A percentile compares a stretch with the other conserved stretches of the same genome.
Evolutionary conservation across 352 stramenopile species (phyloP).

Genomic region (Phytophthora podocarpi): DNA sequence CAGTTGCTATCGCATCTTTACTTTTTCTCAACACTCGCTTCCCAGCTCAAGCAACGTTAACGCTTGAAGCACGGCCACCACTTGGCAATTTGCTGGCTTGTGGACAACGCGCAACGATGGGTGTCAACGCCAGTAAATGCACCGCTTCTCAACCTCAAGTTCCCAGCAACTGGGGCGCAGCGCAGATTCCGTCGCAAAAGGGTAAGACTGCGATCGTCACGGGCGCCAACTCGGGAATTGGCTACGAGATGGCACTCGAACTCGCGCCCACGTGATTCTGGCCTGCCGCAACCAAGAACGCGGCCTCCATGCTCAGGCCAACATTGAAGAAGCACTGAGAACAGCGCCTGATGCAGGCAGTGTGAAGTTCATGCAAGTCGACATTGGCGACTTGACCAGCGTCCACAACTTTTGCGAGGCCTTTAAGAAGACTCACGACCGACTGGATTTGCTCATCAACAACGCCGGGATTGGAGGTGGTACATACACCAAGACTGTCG

Average conservation of each 20-base stretch:
- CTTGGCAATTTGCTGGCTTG: too few relatives aligned
- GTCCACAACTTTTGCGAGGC: constrained; percentile 45
- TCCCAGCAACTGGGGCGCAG: constrained; percentile 21
- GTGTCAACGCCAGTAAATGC: too few relatives aligned
- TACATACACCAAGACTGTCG: constrained; percentile 33
- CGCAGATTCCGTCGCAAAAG: constrained; percentile 25
- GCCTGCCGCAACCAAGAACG: constrained; percentile 34
- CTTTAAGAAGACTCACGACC: constrained; percentile 33
- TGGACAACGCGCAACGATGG: too few relatives aligned
- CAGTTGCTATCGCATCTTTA: too few relatives aligned
- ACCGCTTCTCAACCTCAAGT: too few relatives aligned
- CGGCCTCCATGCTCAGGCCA: too few relatives aligned
- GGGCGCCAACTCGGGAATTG: constrained; percentile 44
- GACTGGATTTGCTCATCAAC: constrained; percentile 66
- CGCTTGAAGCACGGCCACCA: too few relatives aligned
- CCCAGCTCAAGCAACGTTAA: too few relatives aligned
- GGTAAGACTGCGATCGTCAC: constrained; percentile 37
- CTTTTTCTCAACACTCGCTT: too few relatives aligned
- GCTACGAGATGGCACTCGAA: constrained; percentile 36
- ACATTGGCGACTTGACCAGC: constrained; percentile 46
- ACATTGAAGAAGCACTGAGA: too few relatives aligned
- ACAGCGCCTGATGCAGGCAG: not conserved
- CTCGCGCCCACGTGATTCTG: constrained; percentile 37
- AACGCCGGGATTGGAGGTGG: constrained; percentile 60
- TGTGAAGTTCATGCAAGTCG: constrained; percentile 56